These are phyloP conservation scores for Arachnomyces sp. DNA, from an alignment of 2,329 filamentous ascomycete species.

Conservation along the genomic window DNA sequence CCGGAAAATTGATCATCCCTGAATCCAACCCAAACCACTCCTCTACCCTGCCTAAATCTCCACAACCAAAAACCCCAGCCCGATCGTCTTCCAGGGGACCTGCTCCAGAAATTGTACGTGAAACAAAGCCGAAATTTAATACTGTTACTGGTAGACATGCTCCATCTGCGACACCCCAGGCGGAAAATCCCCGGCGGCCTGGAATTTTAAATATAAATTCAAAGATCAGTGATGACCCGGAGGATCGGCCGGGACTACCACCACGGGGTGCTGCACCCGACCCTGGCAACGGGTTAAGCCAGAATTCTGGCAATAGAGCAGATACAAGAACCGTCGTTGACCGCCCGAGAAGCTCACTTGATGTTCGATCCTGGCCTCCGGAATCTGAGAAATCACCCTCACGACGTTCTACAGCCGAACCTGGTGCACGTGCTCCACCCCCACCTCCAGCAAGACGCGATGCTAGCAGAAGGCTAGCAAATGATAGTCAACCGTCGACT, in stretches of 20 bases:
- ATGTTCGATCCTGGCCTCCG: slow-evolving; percentile 6
- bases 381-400: slow-evolving; percentile 9
- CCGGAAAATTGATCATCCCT: slow-evolving; percentile 1
- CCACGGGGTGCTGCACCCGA: slow-evolving; percentile 20
- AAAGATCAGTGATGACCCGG: slow-evolving; percentile 23
- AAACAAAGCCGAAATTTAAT: slow-evolving; percentile 18
- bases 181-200: no score
- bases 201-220: slow-evolving; percentile 12
- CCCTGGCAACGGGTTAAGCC: not conserved
- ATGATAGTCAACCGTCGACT: slow-evolving; percentile 6
- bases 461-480: slow-evolving; percentile 12
- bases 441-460: slow-evolving; percentile 21
- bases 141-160: slow-evolving; percentile 4
- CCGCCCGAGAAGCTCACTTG: slow-evolving; percentile 9
- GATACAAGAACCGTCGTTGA: not conserved
- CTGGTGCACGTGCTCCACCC: slow-evolving; percentile 21
- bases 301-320: no score
- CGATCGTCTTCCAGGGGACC: slow-evolving; percentile 8
- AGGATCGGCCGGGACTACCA: slow-evolving; percentile 44
- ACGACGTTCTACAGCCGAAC: slow-evolving; percentile 14
- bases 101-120: slow-evolving; percentile 19
- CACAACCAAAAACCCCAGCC: slow-evolving; percentile 11
- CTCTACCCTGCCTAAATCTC: slow-evolving; percentile 17
- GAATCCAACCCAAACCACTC: slow-evolving; percentile 5
- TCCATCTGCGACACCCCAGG: no score